phyloP scores from a whole-genome alignment of 805 yeast species.

The Maudiozyma serrabonitensis region DNA sequence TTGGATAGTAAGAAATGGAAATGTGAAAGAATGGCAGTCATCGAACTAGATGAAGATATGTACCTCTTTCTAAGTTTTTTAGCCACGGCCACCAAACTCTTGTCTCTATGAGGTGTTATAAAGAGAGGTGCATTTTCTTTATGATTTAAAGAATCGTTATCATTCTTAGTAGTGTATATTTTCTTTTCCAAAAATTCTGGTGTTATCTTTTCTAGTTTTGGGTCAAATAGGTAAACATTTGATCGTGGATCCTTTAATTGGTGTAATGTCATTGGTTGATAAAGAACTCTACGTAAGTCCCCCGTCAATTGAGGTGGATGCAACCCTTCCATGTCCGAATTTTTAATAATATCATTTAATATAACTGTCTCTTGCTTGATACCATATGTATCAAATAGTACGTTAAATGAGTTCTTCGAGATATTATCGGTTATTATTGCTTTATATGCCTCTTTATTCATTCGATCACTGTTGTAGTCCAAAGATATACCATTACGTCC shows the following conservation, averaged over 20 bases:
- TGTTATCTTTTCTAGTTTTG: slow-evolving; percentile 45
- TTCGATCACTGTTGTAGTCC: not conserved
- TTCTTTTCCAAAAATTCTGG: slow-evolving; percentile 23
- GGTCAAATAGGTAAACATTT: slow-evolving; percentile 58
- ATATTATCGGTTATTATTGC: not conserved
- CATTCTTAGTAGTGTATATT: not conserved
- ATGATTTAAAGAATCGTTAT: not conserved
- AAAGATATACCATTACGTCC: no score
- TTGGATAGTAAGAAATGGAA: slow-evolving; percentile 64
- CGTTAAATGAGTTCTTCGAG: not conserved
- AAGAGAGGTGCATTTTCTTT: slow-evolving; percentile 29
- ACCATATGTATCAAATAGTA: slow-evolving; percentile 4
- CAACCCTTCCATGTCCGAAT: not conserved
- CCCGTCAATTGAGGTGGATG: slow-evolving; percentile 50
- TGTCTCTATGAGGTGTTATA: slow-evolving; percentile 61
- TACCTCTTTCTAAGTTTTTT: slow-evolving; percentile 28
- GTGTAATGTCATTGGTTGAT: slow-evolving; percentile 69
- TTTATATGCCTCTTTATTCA: not conserved
- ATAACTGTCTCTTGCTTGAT: slow-evolving; percentile 9
- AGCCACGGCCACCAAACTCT: slow-evolving; percentile 40
- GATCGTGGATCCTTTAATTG: slow-evolving; percentile 71
- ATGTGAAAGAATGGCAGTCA: slow-evolving; percentile 69
- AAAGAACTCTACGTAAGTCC: slow-evolving; percentile 59
- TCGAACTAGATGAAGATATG: slow-evolving; percentile 78
- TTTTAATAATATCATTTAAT: not conserved